phyloP scores from a whole-genome alignment of 139 green algal species.

The Chlorella sp. region DNA sequence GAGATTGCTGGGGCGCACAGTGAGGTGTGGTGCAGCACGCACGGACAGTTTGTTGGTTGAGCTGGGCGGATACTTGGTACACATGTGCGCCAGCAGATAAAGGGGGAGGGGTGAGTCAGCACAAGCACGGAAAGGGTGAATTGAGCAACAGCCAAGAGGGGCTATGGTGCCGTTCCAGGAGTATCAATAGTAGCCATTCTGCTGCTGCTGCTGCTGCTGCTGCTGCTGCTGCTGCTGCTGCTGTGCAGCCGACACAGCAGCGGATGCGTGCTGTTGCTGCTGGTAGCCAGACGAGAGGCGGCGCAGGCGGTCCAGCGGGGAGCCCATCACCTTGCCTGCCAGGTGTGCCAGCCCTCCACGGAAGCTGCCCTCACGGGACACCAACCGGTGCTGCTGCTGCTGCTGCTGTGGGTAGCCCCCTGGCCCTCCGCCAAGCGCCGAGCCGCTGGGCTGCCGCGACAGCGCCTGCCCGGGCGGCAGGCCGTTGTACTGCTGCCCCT shows the following conservation, averaged over 20 bases:
- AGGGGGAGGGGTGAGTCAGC: neutral
- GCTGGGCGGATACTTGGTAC: too few relatives aligned
- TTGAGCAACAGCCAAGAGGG: neutral
- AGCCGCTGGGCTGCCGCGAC: neutral
- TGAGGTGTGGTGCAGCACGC: neutral
- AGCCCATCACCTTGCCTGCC: neutral
- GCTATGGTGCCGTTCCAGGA: too few relatives aligned
- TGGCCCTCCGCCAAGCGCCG: neutral
- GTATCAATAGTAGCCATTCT: neutral
- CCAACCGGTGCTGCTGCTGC: neutral
- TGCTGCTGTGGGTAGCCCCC: slow-evolving; percentile 1
- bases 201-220: neutral
- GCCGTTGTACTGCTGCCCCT: neutral
- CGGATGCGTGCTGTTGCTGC: slow-evolving; percentile 3
- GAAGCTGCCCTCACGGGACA: slow-evolving; percentile 20
- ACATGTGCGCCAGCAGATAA: neutral
- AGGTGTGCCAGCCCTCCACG: slow-evolving; percentile 20
- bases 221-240: neutral
- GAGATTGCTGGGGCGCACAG: neutral
- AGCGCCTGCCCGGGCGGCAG: neutral
- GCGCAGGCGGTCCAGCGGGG: slow-evolving; percentile 28
- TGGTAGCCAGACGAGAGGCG: slow-evolving; percentile 12
- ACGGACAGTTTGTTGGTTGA: neutral
- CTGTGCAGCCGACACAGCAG: too few relatives aligned
- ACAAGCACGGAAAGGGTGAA: neutral